Evolutionary conservation across 1,284 basidiomycete species (phyloP), one percentile per base, ranked within the genome.

Genomic region (Heterobasidion irregulare): DNA sequence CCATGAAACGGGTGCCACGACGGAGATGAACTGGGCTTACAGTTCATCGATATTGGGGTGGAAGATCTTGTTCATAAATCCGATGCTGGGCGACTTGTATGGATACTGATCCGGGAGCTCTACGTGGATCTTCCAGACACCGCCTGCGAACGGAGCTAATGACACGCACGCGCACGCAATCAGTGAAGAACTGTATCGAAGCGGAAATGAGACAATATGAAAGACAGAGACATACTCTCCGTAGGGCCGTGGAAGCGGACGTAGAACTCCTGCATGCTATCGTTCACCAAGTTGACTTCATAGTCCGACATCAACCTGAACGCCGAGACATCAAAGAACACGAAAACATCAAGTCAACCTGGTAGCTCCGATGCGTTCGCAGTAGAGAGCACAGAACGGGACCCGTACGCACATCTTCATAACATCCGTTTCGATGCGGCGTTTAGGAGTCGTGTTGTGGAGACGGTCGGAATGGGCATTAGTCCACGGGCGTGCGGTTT

Each of bases 61-160:
- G 70, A 98, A 99, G 68, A 99, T 98, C 86, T 98, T 98, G 83
- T 99, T 99, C 93, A 98, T 96, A 74, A 99, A 99, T 1, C 96
- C 96, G 64, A 99, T 99, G 66, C 93, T 96, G 2, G 97, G 96
- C 36, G 93, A 96, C 73, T 99, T 99, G 84, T 91, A 99, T 1
- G 96, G 97, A 68, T 99, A 99, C 71, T 97, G 93, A 65, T 98
- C 94, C 4, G 97, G 96, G n/a, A 99, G 79, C 69, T 99, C 97
- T 57, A 99, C 97, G 66, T 98, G 97, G 58, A 99, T 95, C 81
- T 96, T 98, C 96, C 96, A 99, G 48, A 95, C 90, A 47, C 97
- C 96, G 51, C 92, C 91, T 32, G 89, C 85, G 66, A 98, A 99
- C 0, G 95, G 96, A 47, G 96, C 96, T 98, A 53, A 50, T 52